Percentiles rank a stretch among this genome's conserved stretches.
These are phyloP conservation scores for Fusarium marasasianum DNA, from an alignment of 2,329 filamentous ascomycete genomes.

Conservation along the genomic window DNA sequence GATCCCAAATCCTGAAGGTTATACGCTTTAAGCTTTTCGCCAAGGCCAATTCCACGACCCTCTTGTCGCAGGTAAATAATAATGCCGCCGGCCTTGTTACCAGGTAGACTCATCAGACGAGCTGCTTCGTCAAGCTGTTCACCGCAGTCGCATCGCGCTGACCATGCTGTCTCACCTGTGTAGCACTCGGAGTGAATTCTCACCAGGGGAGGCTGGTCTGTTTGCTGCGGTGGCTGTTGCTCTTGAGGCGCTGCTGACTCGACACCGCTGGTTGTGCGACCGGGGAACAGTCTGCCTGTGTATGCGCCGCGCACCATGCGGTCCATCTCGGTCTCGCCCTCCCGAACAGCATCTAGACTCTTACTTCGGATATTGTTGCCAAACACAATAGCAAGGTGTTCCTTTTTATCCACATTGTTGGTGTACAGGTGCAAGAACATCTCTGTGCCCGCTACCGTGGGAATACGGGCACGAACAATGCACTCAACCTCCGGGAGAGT, in stretches of 20 bases:
- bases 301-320: slow-evolving; percentile 96
- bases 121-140: slow-evolving; percentile 98
- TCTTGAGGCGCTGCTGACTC: slow-evolving; percentile 45
- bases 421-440: slow-evolving; percentile 97
- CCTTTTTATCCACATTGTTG: slow-evolving; percentile 93
- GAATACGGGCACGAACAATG: slow-evolving; percentile 92
- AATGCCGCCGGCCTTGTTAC: slow-evolving; percentile 76
- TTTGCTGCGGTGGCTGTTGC: slow-evolving; percentile 10
- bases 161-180: slow-evolving; percentile 98
- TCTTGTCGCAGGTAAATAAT: slow-evolving; percentile 97
- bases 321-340: slow-evolving; percentile 86
- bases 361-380: slow-evolving; percentile 82
- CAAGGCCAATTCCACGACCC: slow-evolving; percentile 91
- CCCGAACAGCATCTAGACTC: slow-evolving; percentile 74
- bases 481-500: slow-evolving; percentile 88
- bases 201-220: slow-evolving; percentile 71
- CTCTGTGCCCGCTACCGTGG: slow-evolving; percentile 88
- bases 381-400: slow-evolving; percentile 97
- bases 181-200: slow-evolving; percentile 99
- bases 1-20: slow-evolving; percentile 96
- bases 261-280: slow-evolving; percentile 78
- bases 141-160: slow-evolving; percentile 94
- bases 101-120: slow-evolving; percentile 83
- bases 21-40: slow-evolving; percentile 97
- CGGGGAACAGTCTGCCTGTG: slow-evolving; percentile 85